Conservation (phyloP, 1,284 basidiomycete species). For the Leccinum pachyderme region DNA sequence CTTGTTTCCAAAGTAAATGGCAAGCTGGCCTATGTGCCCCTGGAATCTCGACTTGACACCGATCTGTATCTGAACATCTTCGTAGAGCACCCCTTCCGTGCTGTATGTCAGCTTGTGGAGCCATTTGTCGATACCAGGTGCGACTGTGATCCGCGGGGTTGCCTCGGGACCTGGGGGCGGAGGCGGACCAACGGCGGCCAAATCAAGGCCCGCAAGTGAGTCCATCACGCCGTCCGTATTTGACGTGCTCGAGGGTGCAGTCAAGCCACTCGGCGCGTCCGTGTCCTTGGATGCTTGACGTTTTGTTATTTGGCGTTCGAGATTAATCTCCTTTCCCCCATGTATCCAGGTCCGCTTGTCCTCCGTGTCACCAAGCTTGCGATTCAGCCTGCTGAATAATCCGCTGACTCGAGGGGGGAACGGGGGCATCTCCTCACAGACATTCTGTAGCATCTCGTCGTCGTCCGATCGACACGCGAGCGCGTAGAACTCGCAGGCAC, state of each 20-base stretch:
- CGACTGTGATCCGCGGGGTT: slow-evolving; percentile 55
- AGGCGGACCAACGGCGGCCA: slow-evolving; percentile 14
- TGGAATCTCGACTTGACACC: slow-evolving; percentile 97
- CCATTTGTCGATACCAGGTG: slow-evolving; percentile 82
- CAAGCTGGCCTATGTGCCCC: slow-evolving; percentile 86
- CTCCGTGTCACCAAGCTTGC: slow-evolving; percentile 85
- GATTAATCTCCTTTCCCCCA: slow-evolving; percentile 88
- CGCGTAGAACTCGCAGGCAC: slow-evolving; percentile 95
- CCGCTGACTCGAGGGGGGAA: slow-evolving; percentile 95
- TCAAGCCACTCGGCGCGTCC: slow-evolving; percentile 33
- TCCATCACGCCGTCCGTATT: slow-evolving; percentile 60
- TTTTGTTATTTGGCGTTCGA: slow-evolving; percentile 62
- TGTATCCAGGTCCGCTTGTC: slow-evolving; percentile 97
- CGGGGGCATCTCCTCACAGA: slow-evolving; percentile 99
- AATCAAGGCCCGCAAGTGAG: slow-evolving; percentile 74
- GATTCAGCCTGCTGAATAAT: slow-evolving; percentile 81
- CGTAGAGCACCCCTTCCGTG: slow-evolving; percentile 90
- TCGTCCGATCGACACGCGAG: slow-evolving; percentile 80
- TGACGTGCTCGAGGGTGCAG: slow-evolving; percentile 18
- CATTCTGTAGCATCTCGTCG: slow-evolving; percentile 89
- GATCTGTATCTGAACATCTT: slow-evolving; percentile 93
- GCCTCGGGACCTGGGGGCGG: slow-evolving; percentile 30
- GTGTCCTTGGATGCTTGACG: slow-evolving; percentile 39
- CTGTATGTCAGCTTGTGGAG: slow-evolving; percentile 82
- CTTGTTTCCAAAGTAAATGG: slow-evolving; percentile 97